Evolutionary conservation across 768 basidiomycete genomes (phyloP).

Genomic region (Chalciporus piperatus): DNA sequence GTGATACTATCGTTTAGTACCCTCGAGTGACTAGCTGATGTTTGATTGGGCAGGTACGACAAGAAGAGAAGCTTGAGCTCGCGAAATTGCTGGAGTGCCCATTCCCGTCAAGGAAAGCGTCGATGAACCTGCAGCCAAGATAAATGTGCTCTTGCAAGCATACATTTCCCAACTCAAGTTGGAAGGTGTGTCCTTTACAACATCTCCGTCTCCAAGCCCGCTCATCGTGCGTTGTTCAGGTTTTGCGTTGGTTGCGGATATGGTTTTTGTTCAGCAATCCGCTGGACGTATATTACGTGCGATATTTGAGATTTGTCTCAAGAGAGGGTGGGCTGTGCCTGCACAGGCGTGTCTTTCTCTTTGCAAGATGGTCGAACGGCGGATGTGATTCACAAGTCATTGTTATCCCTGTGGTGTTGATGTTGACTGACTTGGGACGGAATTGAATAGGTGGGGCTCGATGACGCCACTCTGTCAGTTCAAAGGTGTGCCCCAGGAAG

Average conservation of each 20-base stretch:
- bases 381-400: slow-evolving; percentile 44
- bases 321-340: slow-evolving; percentile 96
- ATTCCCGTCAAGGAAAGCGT: slow-evolving; percentile 97
- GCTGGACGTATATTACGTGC: slow-evolving; percentile 96
- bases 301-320: slow-evolving; percentile 96
- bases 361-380: slow-evolving; percentile 93
- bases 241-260: slow-evolving; percentile 83
- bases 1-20: slow-evolving; percentile 15
- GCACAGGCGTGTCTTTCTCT: slow-evolving; percentile 88
- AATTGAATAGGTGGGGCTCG: slow-evolving; percentile 59
- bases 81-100: slow-evolving; percentile 88
- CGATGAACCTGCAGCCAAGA: slow-evolving; percentile 95
- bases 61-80: slow-evolving; percentile 85
- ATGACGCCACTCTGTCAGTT: slow-evolving; percentile 98
- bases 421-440: too few relatives aligned
- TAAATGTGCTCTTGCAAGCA: slow-evolving; percentile 92
- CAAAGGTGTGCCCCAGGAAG: slow-evolving; percentile 82
- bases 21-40: slow-evolving; percentile 3
- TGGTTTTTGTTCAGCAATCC: slow-evolving; percentile 97
- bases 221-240: slow-evolving; percentile 35
- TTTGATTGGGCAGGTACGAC: slow-evolving; percentile 49
- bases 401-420: too few relatives aligned
- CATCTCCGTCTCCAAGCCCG: background rate
- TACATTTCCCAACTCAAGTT: slow-evolving; percentile 94
- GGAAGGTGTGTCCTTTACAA: slow-evolving; percentile 49